These are phyloP conservation scores for Solanum lycopersicoides DNA, from an alignment of 257 asterid genomes.

Conservation along the genomic window DNA sequence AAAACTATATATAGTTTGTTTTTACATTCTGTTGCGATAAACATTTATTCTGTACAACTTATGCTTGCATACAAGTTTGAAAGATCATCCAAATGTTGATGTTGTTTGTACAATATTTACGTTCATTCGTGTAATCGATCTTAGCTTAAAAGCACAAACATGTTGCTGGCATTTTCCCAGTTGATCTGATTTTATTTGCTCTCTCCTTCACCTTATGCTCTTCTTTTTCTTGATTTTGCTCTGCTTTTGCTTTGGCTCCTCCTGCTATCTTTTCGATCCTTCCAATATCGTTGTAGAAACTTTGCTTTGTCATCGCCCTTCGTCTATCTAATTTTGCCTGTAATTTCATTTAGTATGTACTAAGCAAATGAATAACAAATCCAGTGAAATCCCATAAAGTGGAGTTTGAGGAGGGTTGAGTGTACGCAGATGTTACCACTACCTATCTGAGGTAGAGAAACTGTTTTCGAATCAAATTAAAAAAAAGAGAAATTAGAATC, in stretches of 20 bases:
- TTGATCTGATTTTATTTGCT: slow-evolving; percentile 26
- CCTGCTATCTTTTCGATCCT: slow-evolving; percentile 27
- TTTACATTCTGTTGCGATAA: neutral
- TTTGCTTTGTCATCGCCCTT: slow-evolving; percentile 13
- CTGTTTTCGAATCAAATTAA: neutral
- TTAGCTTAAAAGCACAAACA: slow-evolving; percentile 16
- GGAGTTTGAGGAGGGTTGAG: no score
- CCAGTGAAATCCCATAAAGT: neutral
- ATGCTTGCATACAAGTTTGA: neutral
- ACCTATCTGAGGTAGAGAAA: neutral
- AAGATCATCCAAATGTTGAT: neutral
- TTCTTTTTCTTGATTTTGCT: slow-evolving; percentile 15
- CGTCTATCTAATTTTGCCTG: slow-evolving; percentile 20
- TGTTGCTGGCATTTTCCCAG: slow-evolving; percentile 21
- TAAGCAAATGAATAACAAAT: neutral
- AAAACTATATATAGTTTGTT: neutral
- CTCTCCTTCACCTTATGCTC: slow-evolving; percentile 24
- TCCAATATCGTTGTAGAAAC: slow-evolving; percentile 4
- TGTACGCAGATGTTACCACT: no score
- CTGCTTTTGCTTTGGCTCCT: slow-evolving; percentile 29
- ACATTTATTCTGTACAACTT: neutral
- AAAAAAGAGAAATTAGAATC: neutral
- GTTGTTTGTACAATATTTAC: neutral
- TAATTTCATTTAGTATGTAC: neutral
- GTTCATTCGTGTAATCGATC: neutral